phyloP scores from a whole-genome alignment of 108 stramenopile genomes.

The Cyclotella cryptica region DNA sequence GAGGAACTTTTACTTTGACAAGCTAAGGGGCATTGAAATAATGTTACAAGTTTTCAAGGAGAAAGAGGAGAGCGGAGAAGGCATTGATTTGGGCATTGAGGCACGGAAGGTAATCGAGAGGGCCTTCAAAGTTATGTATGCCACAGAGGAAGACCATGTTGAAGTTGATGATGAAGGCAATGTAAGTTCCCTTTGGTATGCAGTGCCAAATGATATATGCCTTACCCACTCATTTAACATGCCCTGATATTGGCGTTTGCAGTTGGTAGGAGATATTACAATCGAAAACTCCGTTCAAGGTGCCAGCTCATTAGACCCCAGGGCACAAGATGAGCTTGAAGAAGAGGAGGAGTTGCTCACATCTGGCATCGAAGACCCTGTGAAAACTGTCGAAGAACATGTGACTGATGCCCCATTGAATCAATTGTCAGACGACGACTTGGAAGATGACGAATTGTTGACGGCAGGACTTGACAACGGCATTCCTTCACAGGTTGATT shows the following conservation, averaged over 20 bases:
- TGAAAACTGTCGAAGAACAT: neutral
- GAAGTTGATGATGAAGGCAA: constrained; percentile 65
- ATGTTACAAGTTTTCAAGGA: constrained; percentile 91
- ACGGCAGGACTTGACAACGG: constrained; percentile 15
- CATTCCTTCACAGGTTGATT: neutral
- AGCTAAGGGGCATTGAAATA: constrained; percentile 93
- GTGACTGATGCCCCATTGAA: constrained; percentile 1
- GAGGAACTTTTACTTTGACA: constrained; percentile 97
- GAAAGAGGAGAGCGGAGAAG: constrained; percentile 54
- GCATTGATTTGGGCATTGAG: constrained; percentile 21
- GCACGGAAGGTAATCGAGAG: constrained; percentile 59
- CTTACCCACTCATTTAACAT: neutral
- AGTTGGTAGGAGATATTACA: constrained; percentile 46
- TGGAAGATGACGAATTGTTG: constrained; percentile 16
- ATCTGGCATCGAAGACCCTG: constrained; percentile 8
- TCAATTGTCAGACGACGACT: constrained; percentile 23
- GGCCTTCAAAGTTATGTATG: constrained; percentile 87
- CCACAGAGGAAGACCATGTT: constrained; percentile 73
- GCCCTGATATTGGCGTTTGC: neutral
- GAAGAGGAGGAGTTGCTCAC: constrained; percentile 32
- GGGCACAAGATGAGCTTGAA: constrained; percentile 11
- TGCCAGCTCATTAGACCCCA: constrained; percentile 25
- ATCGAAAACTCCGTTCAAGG: constrained; percentile 11
- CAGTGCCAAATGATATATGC: neutral
- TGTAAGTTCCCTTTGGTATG: constrained; percentile 23